Evolutionary conservation across 2,329 filamentous ascomycete species (phyloP).

Genomic region (Torrubiella hemipterigena): DNA sequence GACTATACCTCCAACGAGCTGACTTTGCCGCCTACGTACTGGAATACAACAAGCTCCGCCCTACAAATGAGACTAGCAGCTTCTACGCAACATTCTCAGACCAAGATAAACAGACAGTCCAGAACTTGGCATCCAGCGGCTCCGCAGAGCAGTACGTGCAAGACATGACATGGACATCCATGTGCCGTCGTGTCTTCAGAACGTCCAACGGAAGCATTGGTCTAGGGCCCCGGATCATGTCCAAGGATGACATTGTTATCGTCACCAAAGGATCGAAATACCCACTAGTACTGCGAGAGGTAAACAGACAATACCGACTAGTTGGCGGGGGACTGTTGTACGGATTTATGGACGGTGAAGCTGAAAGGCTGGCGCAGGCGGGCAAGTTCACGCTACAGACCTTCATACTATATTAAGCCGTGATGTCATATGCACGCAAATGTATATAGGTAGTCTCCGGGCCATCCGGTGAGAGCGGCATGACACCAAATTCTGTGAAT

Average conservation of each 20-base stretch:
- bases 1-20: not conserved
- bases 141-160: slow-evolving; percentile 4
- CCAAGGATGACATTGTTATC: slow-evolving; percentile 1
- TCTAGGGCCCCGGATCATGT: slow-evolving; percentile 4
- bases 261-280: slow-evolving; percentile 2
- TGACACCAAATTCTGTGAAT: too few species aligned
- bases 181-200: slow-evolving; percentile 5
- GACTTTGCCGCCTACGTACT: slow-evolving; percentile 5
- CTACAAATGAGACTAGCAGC: not conserved
- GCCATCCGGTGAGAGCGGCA: too few species aligned
- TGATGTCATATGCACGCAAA: too few species aligned
- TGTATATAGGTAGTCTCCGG: too few species aligned
- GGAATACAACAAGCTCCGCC: slow-evolving; percentile 1
- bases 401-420: too few species aligned
- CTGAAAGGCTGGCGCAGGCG: too few species aligned
- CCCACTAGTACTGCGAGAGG: slow-evolving; percentile 2
- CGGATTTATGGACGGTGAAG: slow-evolving; percentile 6
- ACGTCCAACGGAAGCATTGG: slow-evolving; percentile 3
- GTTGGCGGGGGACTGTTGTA: slow-evolving; percentile 3
- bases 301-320: slow-evolving; percentile 1
- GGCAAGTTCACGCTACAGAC: too few species aligned
- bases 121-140: not conserved
- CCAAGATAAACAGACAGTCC: not conserved
- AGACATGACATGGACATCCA: slow-evolving; percentile 8
- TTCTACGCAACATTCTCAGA: slow-evolving; percentile 1